Conservation (phyloP, 2,329 filamentous ascomycete species). For the Aureobasidium melanogenum region DNA sequence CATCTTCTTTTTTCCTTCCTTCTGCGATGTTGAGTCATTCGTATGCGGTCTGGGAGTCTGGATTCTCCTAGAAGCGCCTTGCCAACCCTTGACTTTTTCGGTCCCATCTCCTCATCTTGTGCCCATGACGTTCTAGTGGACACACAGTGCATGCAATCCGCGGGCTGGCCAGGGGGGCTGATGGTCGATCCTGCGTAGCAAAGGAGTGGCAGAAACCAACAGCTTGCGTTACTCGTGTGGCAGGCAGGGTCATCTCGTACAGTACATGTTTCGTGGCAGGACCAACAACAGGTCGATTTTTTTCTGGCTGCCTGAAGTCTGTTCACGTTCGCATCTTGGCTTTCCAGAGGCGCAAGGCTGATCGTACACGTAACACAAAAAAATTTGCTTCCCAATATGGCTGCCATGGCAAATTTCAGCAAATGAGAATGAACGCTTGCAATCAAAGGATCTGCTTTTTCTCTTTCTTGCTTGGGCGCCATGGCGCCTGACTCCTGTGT, state of each 20-base stretch:
- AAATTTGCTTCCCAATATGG: background rate
- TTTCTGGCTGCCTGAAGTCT: background rate
- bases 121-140: conserved; percentile 6
- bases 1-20: conserved; percentile 7
- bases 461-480: background rate
- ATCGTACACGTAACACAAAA: conserved; percentile 4
- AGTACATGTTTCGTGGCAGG: background rate
- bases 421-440: background rate
- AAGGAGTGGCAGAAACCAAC: conserved; percentile 2
- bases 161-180: conserved; percentile 5
- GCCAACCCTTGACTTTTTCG: background rate
- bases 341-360: background rate
- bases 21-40: conserved; percentile 8
- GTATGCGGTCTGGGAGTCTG: background rate
- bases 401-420: conserved; percentile 2
- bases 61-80: conserved; percentile 8
- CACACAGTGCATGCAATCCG: conserved; percentile 2
- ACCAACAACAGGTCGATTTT: background rate
- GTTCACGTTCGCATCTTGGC: background rate
- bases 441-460: conserved; percentile 1
- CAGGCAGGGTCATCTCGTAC: background rate
- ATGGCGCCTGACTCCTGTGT: conserved; percentile 3
- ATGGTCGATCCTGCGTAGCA: background rate
- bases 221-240: background rate
- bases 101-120: background rate